phyloP scores from a whole-genome alignment of 2,329 filamentous ascomycete genomes.

The Talaromyces sp. region DNA sequence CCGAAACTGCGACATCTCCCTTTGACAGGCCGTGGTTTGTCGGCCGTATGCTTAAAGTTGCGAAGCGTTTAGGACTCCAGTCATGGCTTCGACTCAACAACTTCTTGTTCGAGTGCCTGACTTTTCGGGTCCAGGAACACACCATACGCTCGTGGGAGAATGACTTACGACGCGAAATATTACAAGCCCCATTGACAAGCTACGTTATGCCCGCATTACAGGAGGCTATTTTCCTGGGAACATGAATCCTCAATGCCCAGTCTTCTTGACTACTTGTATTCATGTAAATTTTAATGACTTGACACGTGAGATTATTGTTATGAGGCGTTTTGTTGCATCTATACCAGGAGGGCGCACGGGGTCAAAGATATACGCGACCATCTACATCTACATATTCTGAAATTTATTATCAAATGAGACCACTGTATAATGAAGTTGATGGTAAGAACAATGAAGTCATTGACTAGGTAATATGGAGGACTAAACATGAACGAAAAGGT shows the following conservation, averaged over 20 bases:
- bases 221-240: conserved; percentile 10
- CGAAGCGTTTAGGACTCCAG: conserved; percentile 33
- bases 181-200: conserved; percentile 35
- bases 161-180: conserved; percentile 35
- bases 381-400: background rate
- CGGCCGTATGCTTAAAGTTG: conserved; percentile 40
- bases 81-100: conserved; percentile 37
- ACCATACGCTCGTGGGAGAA: conserved; percentile 31
- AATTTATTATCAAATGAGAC: background rate
- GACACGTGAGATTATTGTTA: background rate
- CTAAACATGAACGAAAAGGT: background rate
- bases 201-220: conserved; percentile 28
- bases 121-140: conserved; percentile 26
- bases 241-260: background rate
- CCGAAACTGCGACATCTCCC: conserved; percentile 24
- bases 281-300: background rate
- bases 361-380: background rate
- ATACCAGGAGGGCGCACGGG: conserved; percentile 4
- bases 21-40: conserved; percentile 39
- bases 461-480: too few relatives aligned
- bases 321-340: conserved; percentile 3
- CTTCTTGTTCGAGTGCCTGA: conserved; percentile 37
- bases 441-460: too few relatives aligned
- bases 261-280: background rate
- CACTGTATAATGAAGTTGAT: background rate